Base-by-base conservation (phyloP, 75 land plant species). In the Selaginella moellendorffii region DNA sequence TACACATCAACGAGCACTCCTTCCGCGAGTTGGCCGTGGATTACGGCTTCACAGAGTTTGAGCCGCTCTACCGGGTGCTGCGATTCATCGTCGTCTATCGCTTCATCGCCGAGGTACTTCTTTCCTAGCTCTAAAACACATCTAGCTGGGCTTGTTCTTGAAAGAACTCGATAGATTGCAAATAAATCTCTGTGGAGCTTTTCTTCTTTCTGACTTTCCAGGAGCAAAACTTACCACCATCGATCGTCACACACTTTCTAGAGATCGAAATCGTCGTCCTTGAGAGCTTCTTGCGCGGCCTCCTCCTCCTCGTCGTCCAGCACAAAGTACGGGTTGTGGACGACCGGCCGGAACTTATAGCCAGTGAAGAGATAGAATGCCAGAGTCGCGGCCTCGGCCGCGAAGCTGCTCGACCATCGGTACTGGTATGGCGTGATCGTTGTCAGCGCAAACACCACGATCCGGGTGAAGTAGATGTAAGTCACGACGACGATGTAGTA, bases 391-490 rank as follows among this genome's bases (percentile, higher is more conserved):
- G 76, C 42, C 74, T 86, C 90, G 58, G 76, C 81, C 2, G 90
- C 83, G 9, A 75, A 65, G 21, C 69, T 73, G 63, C 82, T 81
- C 12, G 78, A 72, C 90, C 86, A 86, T 23, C 74, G 66, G 52
- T 86, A 86, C 72, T 72, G 71, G 21, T 86, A 83, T 0, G 79
- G 66, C 0, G 87, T 79, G 22, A 86, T 81, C 22, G 90, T 86
- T 62, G 36, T 65, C 27, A 86, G 56, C 0, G 90, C 90, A 59
- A 70, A 86, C 1, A 86, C 90, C 8, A 86, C 90, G 19, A 86
- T 77, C 46, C 86, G n/a, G 0, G 90, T 86, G 30, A 86, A 86
- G 58, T 86, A 86, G 25, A 86, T 78, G 56, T 86, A 86, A 25
- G 83, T 68, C 1, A 86, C 82, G 30, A 86, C 87, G 0, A 83